Base-by-base conservation (phyloP, 176 grass and related monocot species). In the Urochloa ruziziensis region DNA sequence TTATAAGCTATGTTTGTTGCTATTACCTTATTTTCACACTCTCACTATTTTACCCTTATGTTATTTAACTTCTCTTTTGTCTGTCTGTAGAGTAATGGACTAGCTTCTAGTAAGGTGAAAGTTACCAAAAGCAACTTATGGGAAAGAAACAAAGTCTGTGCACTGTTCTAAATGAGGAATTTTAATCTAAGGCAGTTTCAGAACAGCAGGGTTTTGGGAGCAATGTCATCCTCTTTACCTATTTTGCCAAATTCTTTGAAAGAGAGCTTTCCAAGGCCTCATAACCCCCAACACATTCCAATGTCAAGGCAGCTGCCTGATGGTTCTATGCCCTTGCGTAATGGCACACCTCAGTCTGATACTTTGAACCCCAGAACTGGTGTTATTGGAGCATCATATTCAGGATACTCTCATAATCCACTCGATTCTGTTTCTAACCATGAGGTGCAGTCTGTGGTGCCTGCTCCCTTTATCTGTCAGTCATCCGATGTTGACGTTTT, bases 141-240 rank as follows among this genome's bases (percentile, higher is more conserved):
- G 83, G 66, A 78, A 73, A 82, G 28, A 67, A 78, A 36, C 78
- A 72, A 66, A 79, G 73, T 65, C 73, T 73, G 24, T 78, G 39
- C 30, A 67, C 73, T 59, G 34, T 79, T 86, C 65, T 66, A 47
- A 71, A 86, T 58, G 63, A 86, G 57, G 79, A 83, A 66, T 19
- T 66, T 81, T 90, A 74, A 82, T 82, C 37, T 82, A 64, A 86
- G 47, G 56, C 64, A 86, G 47, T 83, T 66, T 48, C 65, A 86
- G 28, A 82, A 36, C 83, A 73, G 32, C 47, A 86, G 79, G 35
- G 73, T 86, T 57, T 82, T 80, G 60, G 88, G 77, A 70, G 57
- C 78, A 25, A 91, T 97, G 86, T 85, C 91, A 77, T 89, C 94
- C 40, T 85, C 91, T 49, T 63, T 93, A 63, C 89, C 94, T 73